phyloP scores from a whole-genome alignment of 441 rosid genomes.

The Croton laevigatus region DNA sequence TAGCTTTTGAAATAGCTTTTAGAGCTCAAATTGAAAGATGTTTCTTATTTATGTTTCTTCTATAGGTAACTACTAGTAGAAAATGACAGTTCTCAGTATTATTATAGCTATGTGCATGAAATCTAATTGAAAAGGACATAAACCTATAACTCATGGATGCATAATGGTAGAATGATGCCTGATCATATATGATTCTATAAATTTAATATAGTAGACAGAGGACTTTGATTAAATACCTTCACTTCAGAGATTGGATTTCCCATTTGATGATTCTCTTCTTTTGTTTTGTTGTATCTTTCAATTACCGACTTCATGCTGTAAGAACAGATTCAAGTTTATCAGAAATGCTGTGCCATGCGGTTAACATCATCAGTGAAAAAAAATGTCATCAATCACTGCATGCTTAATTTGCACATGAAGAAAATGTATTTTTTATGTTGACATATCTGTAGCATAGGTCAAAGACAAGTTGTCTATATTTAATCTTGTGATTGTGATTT shows the following conservation, averaged over 20 bases:
- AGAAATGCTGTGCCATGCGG: background rate
- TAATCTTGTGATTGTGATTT: background rate
- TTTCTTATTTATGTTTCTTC: too few relatives aligned
- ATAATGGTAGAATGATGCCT: background rate
- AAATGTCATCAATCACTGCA: background rate
- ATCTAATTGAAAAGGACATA: too few relatives aligned
- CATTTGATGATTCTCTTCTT: conserved; percentile 63
- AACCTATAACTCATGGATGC: background rate
- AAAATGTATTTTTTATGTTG: background rate
- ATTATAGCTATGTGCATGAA: background rate
- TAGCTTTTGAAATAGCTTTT: too few relatives aligned
- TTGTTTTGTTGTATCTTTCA: conserved; percentile 74
- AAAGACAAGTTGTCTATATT: conserved; percentile 8
- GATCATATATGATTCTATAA: background rate
- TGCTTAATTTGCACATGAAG: background rate
- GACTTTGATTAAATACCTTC: conserved; percentile 34
- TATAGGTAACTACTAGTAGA: too few relatives aligned
- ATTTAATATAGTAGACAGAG: background rate
- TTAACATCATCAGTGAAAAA: background rate
- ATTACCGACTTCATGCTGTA: conserved; percentile 76
- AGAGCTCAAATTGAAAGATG: background rate
- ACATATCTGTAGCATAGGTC: background rate
- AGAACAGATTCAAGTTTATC: conserved; percentile 25
- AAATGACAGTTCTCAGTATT: too few relatives aligned
- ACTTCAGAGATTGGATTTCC: conserved; percentile 65